phyloP scores from a whole-genome alignment of 164 flowering plant species.

The Nymphaea thermarum region DNA sequence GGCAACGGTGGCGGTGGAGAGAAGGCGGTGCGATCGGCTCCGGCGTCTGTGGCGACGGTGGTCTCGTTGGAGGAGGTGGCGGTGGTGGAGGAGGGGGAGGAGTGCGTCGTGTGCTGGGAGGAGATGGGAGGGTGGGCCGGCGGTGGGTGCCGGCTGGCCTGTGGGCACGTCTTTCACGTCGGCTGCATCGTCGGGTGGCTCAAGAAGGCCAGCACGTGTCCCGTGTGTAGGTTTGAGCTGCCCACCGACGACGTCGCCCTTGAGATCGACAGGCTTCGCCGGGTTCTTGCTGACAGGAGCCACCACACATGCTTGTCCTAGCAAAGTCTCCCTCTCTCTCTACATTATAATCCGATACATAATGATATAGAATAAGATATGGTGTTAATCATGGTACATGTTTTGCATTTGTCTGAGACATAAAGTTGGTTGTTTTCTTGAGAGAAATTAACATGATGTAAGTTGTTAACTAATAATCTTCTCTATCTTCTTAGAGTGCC shows the following conservation, averaged over 20 bases:
- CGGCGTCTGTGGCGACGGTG: conserved; percentile 49
- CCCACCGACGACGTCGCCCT: conserved; percentile 70
- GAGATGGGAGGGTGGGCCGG: conserved; percentile 52
- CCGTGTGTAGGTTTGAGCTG: conserved; percentile 64
- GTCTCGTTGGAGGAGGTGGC: conserved; percentile 62
- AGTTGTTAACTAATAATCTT: too few relatives aligned
- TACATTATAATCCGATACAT: neutral
- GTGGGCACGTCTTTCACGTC: conserved; percentile 83
- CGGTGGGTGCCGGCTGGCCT: conserved; percentile 76
- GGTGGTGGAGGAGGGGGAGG: conserved; percentile 18
- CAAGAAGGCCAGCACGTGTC: conserved; percentile 71
- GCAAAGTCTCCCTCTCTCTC: neutral
- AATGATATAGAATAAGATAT: neutral
- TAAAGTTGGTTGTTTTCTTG: neutral
- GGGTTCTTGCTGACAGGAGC: conserved; percentile 25
- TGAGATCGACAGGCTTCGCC: conserved; percentile 83
- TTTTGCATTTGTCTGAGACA: neutral
- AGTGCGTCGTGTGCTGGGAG: conserved; percentile 75
- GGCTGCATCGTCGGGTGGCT: conserved; percentile 75
- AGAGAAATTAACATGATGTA: too few relatives aligned
- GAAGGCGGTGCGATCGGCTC: conserved; percentile 20
- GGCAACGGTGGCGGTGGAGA: conserved; percentile 9
- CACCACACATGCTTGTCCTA: neutral
- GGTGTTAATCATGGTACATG: neutral
- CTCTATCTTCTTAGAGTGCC: neutral